These are phyloP conservation scores for Effrenium voratum DNA, from an alignment of 73 alveolate species.

Conservation along the genomic window DNA sequence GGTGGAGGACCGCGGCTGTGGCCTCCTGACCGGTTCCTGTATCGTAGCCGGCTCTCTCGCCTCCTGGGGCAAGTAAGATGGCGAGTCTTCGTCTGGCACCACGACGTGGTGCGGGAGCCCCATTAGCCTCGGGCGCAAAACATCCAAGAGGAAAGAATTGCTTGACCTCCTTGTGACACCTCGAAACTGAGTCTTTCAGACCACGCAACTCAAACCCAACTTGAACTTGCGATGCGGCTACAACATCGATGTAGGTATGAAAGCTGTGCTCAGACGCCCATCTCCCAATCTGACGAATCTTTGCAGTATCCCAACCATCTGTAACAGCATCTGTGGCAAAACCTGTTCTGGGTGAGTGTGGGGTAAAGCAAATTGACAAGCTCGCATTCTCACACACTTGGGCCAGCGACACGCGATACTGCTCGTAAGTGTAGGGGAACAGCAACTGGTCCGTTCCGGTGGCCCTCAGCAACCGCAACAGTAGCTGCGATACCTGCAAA, in stretches of 20 bases:
- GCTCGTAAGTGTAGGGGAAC: not conserved
- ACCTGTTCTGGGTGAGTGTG: not conserved
- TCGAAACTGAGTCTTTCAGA: not conserved
- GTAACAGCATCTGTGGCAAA: not conserved
- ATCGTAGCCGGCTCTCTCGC: no score
- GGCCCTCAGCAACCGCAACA: not conserved
- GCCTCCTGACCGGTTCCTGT: no score
- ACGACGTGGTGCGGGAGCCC: not conserved
- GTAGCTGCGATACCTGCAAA: not conserved
- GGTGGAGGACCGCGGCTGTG: no score
- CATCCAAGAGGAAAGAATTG: not conserved
- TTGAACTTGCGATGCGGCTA: not conserved
- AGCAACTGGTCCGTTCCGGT: not conserved
- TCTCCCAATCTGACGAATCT: not conserved
- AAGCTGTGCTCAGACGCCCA: conserved; percentile 9
- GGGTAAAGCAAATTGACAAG: not conserved
- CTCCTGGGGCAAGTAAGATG: no score
- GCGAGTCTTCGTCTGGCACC: no score
- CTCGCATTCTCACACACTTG: not conserved
- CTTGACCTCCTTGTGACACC: not conserved
- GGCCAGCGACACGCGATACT: not conserved
- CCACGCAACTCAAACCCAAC: not conserved
- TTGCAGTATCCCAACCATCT: not conserved
- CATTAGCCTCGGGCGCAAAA: not conserved
- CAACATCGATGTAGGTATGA: not conserved